Base-by-base conservation (phyloP, 371 early-diverging fungal species). In the Mucor indicus region DNA sequence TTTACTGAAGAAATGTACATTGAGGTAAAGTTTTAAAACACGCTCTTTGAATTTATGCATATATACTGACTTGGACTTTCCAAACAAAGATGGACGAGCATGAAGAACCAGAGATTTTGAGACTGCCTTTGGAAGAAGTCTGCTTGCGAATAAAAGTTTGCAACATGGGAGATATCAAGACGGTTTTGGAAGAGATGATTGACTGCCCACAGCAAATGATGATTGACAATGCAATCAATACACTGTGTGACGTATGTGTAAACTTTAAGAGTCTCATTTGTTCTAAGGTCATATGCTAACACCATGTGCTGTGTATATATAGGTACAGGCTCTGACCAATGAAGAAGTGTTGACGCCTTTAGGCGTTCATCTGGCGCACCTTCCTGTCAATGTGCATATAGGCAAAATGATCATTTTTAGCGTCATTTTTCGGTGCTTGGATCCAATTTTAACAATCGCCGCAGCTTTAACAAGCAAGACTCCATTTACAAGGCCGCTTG, bases 361-460 rank as follows among this genome's bases (percentile, higher is more conserved):
- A 2, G 99, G 99, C 3, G 71, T 77, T 17, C 92, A 92, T 64
- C 67, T 99, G 23, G 86, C 90, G 3, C 72, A 85, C 29, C 67
- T 95, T 35, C 96, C 97, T 1, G 85, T 95, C 3, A 90, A 94
- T 58, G 77, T 95, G 1, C 80, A 85, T 56, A 80, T 94, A 19
- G 95, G 93, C 44, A 97, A 94, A 66, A 80, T 96, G 69, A 77
- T 97, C n/a, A 61, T 96, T 6, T 86, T 83, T 62, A 91, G 91
- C 17, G 79, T 86, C 1, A 79, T 92, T 9, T 88, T 91, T 53
- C 70, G 79, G 10, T 93, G 93, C 36, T 64, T 93, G 11, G 94
- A 92, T 43, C 84, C 88, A 0, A 74, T 88, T 4, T 54, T 93
- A 21, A 91, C 92, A 0, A 80, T 93, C 22, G 93, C 91, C 0